Evolutionary conservation across 371 early-diverging fungal species (phyloP).

Genomic region (Dichotomocladium elegans): DNA sequence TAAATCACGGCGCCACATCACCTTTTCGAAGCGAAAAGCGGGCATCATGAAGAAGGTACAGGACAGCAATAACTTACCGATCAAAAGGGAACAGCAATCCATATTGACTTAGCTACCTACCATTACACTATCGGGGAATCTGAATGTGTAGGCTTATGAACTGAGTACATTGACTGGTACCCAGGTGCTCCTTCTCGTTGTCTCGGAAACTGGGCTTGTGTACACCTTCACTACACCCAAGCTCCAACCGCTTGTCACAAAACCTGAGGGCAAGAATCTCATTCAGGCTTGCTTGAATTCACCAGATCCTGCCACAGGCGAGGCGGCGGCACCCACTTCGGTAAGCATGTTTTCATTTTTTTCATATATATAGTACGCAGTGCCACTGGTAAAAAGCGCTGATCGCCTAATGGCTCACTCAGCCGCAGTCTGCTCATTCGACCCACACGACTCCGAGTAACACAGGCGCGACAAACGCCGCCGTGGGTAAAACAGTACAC

Average conservation of each 20-base stretch:
- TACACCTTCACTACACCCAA: constrained; percentile 98
- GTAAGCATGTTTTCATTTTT: neutral
- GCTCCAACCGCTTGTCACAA: constrained; percentile 93
- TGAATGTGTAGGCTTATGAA: constrained; percentile 91
- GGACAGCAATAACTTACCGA: no score
- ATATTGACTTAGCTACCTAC: no score
- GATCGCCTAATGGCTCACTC: neutral
- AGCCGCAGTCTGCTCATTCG: constrained; percentile 11
- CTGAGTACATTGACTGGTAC: constrained; percentile 96
- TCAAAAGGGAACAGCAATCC: no score
- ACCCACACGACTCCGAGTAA: constrained; percentile 12
- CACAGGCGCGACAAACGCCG: constrained; percentile 12
- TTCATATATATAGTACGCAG: neutral
- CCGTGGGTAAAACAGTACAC: constrained; percentile 15
- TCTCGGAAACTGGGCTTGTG: constrained; percentile 98
- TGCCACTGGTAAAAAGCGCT: neutral
- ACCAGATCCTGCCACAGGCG: constrained; percentile 64
- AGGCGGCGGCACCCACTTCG: neutral
- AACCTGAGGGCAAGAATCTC: constrained; percentile 91
- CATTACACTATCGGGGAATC: no score
- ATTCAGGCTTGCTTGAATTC: constrained; percentile 95
- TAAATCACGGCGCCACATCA: constrained; percentile 89
- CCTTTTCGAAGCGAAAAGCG: constrained; percentile 97
- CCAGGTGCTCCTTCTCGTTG: constrained; percentile 94
- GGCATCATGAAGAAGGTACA: constrained; percentile 97